Evolutionary conservation across 2,329 filamentous ascomycete species (phyloP), one percentile per base, ranked within the genome.

Genomic region (Thelonectria olida): DNA sequence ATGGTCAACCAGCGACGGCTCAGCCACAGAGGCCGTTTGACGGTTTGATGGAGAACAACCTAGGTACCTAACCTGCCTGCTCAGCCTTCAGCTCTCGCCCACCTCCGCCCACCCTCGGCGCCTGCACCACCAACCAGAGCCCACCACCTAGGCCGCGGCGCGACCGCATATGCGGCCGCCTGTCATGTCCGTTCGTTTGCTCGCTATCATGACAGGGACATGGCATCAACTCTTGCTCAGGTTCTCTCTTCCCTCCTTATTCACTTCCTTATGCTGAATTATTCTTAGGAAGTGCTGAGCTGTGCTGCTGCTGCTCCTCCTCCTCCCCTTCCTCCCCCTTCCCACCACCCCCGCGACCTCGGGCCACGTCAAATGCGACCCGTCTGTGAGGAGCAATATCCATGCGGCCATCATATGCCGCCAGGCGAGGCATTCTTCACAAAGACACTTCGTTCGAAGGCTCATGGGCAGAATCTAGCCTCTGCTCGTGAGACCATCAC

Each of bases 61-160:
- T 10, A 34, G 12, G 2, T 31, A 13, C 31, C 13, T 13, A 34
- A 15, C 31, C 31, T 34, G 31, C 44, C 25, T 58, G 55, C 51
- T 50, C 31, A 52, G 36, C 62, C 55, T 48, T 22, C 57, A 22
- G 22, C 31, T 8, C 13, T 34, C 41, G 19, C 52, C 56, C 38
- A 56, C 53, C 39, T 48, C 45, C 39, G 41, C 49, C 56, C 60
- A 54, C 54, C 49, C 51, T 54, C 34, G 50, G 68, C 68, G 68
- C 57, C 60, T 71, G 42, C 47, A 63, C 49, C 42, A 45, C 68
- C 68, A 71, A 44, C 68, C 67, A 70, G 48, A 64, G 53, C 51
- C 44, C 63, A 51, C 61, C 63, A 61, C 54, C 57, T 64, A 61
- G 53, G 55, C 53, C 58, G 51, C 52, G 28, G 38, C 27, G 27